These are phyloP conservation scores for Adiantum capillusveneris DNA, from an alignment of 75 land plant species.

Conservation along the genomic window DNA sequence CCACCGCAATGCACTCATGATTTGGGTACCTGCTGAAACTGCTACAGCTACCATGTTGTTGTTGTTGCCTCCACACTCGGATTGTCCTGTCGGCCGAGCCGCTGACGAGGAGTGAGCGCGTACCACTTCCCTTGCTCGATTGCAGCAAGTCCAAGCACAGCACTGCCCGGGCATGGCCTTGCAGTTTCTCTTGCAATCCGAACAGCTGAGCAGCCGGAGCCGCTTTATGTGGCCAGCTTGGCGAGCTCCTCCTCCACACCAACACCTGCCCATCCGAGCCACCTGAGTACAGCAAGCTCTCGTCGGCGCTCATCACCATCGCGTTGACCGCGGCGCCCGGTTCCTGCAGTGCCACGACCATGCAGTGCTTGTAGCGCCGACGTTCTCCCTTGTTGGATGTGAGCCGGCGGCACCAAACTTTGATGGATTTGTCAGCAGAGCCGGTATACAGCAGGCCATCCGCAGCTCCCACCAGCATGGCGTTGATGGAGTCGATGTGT, in stretches of 20 bases:
- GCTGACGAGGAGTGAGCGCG: constrained; percentile 43
- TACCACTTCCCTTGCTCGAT: not conserved
- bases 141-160: constrained; percentile 45
- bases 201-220: too few relatives aligned
- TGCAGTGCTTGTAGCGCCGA: constrained; percentile 15
- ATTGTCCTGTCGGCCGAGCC: constrained; percentile 64
- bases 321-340: constrained; percentile 30
- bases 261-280: constrained; percentile 33
- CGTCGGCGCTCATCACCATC: constrained; percentile 21
- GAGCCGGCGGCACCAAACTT: constrained; percentile 22
- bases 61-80: constrained; percentile 36
- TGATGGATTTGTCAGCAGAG: constrained; percentile 27
- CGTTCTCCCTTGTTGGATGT: constrained; percentile 11
- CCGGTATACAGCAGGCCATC: constrained; percentile 18
- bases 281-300: constrained; percentile 27
- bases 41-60: too few relatives aligned
- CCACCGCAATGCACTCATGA: too few relatives aligned
- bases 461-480: constrained; percentile 6
- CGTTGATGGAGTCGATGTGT: constrained; percentile 31
- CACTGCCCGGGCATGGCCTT: constrained; percentile 64
- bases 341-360: constrained; percentile 36
- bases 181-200: constrained; percentile 20
- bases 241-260: too few relatives aligned
- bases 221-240: too few relatives aligned
- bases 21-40: too few relatives aligned